These are phyloP conservation scores for Mycena sanguinolenta DNA, from an alignment of 768 basidiomycete genomes.

Conservation along the genomic window DNA sequence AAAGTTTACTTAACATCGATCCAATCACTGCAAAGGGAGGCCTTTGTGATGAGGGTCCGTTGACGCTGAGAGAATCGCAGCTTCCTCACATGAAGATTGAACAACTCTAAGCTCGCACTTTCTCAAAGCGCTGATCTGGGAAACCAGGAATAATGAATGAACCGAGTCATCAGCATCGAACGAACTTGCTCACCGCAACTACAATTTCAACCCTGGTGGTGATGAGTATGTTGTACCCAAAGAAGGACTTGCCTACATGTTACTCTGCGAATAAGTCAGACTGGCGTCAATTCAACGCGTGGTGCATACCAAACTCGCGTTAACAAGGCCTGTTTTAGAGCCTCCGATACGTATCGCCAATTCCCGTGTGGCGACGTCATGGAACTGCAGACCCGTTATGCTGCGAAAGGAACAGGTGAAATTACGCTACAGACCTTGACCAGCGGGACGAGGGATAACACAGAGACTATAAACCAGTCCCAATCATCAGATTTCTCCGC, in stretches of 20 bases:
- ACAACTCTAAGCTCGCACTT: constrained; percentile 87
- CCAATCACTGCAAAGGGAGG: constrained; percentile 72
- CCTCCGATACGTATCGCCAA: constrained; percentile 83
- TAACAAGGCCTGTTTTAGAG: constrained; percentile 81
- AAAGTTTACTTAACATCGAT: constrained; percentile 83
- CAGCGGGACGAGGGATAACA: constrained; percentile 65
- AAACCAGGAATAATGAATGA: not conserved
- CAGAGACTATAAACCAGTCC: constrained; percentile 51
- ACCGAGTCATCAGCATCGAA: not conserved
- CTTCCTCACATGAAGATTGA: constrained; percentile 83
- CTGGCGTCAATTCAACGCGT: not conserved
- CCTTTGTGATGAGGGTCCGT: not conserved
- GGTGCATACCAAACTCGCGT: constrained; percentile 78
- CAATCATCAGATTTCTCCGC: not conserved
- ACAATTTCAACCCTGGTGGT: constrained; percentile 69
- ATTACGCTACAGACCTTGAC: constrained; percentile 41
- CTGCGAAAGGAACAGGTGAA: too few relatives aligned
- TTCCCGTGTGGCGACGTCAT: constrained; percentile 83
- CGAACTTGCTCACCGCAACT: constrained; percentile 73
- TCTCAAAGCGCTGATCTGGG: constrained; percentile 81
- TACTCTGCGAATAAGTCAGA: constrained; percentile 60
- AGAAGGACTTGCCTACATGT: constrained; percentile 63
- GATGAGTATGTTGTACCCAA: constrained; percentile 11
- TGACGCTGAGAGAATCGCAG: constrained; percentile 4
- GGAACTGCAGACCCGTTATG: constrained; percentile 63